Evolutionary conservation across 2,329 filamentous ascomycete species (phyloP).

Genomic region (Penicillium occitanis): DNA sequence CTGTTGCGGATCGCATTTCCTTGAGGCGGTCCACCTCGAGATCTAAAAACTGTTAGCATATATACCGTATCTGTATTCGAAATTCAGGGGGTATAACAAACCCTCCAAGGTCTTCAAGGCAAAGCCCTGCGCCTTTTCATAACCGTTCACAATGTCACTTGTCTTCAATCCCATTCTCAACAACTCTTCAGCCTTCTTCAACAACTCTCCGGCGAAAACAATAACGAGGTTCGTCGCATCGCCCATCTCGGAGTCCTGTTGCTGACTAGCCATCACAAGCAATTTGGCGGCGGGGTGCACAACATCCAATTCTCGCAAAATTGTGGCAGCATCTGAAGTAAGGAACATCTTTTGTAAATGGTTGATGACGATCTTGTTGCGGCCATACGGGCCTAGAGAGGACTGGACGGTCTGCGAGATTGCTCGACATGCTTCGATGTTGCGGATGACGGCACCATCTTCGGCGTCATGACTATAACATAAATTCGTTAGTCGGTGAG

Average conservation of each 20-base stretch:
- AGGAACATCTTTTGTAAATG: slow-evolving; percentile 99
- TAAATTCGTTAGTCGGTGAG: neutral
- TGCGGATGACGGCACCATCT: slow-evolving; percentile 96
- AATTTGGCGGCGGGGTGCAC: slow-evolving; percentile 97
- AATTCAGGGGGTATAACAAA: slow-evolving; percentile 34
- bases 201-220: slow-evolving; percentile 86
- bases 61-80: neutral
- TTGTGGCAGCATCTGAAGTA: slow-evolving; percentile 95
- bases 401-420: slow-evolving; percentile 97
- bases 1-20: slow-evolving; percentile 74
- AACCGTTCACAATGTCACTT: slow-evolving; percentile 94
- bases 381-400: slow-evolving; percentile 92
- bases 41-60: slow-evolving; percentile 44
- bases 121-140: slow-evolving; percentile 90
- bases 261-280: slow-evolving; percentile 96
- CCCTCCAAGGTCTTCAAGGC: slow-evolving; percentile 80
- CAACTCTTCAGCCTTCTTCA: slow-evolving; percentile 96
- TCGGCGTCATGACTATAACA: slow-evolving; percentile 85
- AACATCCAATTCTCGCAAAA: slow-evolving; percentile 94
- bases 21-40: slow-evolving; percentile 87
- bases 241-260: slow-evolving; percentile 98
- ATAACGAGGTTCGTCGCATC: slow-evolving; percentile 98
- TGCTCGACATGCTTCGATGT: slow-evolving; percentile 96
- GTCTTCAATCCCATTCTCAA: slow-evolving; percentile 96
- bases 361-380: slow-evolving; percentile 99